A percentile compares a stretch with the other conserved stretches of the same genome.
phyloP scores from a whole-genome alignment of 345 rosid species.

The Corymbia maculata region DNA sequence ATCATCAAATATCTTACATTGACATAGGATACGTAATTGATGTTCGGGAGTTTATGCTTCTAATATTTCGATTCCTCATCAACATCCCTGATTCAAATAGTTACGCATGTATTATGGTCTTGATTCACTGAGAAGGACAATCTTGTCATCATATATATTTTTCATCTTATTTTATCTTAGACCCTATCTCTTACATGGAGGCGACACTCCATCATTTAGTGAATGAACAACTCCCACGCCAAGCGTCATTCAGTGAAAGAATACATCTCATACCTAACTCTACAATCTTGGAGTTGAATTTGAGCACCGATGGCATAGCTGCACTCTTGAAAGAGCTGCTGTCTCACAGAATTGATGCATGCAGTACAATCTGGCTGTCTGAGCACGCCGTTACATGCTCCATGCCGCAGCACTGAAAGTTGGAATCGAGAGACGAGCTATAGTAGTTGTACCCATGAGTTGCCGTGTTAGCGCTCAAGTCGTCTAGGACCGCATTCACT shows the following conservation, averaged over 20 bases:
- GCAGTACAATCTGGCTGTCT: neutral
- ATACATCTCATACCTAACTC: neutral
- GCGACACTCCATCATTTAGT: neutral
- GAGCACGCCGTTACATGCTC: neutral
- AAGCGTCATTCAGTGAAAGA: neutral
- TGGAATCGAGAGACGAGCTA: neutral
- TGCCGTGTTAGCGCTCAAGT: neutral
- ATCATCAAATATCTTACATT: neutral
- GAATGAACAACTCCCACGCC: neutral
- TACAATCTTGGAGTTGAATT: neutral
- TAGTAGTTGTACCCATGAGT: neutral
- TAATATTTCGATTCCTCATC: neutral
- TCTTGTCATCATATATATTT: neutral
- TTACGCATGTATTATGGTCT: neutral
- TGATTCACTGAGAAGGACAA: neutral
- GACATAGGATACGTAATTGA: too few species aligned
- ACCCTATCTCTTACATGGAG: neutral
- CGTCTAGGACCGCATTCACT: neutral
- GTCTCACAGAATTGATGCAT: neutral
- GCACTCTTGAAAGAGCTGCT: neutral
- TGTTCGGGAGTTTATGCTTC: too few species aligned
- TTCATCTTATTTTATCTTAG: too few species aligned
- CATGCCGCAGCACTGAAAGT: neutral
- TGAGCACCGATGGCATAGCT: neutral
- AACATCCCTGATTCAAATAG: neutral